Evolutionary conservation across 140 eudicot genomes (phyloP).

Genomic region (Bidens hawaiensis): DNA sequence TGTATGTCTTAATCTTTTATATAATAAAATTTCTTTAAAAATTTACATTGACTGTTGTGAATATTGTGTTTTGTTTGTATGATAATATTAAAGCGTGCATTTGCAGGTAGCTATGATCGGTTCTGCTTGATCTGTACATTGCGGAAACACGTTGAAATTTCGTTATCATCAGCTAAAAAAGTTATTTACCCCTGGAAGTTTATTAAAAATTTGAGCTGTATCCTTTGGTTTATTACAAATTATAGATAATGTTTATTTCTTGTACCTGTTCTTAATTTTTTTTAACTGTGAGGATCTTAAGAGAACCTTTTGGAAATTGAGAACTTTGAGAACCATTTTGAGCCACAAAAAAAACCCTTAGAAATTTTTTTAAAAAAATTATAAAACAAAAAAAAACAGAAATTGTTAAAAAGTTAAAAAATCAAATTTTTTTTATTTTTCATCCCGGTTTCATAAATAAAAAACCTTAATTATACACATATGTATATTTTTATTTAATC

Average conservation of each 20-base stretch:
- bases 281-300: too few species aligned
- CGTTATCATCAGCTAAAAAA: slow-evolving; percentile 32
- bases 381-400: too few species aligned
- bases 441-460: too few species aligned
- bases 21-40: background rate
- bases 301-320: too few species aligned
- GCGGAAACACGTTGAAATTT: slow-evolving; percentile 46
- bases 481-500: too few species aligned
- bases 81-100: background rate
- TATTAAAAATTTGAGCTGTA: slow-evolving; percentile 71
- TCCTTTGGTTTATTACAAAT: slow-evolving; percentile 33
- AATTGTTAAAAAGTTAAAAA: too few species aligned
- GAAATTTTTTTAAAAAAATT: too few species aligned
- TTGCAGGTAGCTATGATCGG: slow-evolving; percentile 47
- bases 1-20: slow-evolving; percentile 32
- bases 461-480: too few species aligned
- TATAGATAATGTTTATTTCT: background rate
- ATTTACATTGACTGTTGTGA: background rate
- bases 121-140: slow-evolving; percentile 66
- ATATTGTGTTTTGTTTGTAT: background rate
- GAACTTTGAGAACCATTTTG: too few species aligned
- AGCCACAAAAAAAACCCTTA: too few species aligned
- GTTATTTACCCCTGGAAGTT: slow-evolving; percentile 51
- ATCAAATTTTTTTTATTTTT: too few species aligned
- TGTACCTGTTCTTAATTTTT: too few species aligned